phyloP scores from a whole-genome alignment of 495 filamentous ascomycete species.

The Penicillium maclennaniae region DNA sequence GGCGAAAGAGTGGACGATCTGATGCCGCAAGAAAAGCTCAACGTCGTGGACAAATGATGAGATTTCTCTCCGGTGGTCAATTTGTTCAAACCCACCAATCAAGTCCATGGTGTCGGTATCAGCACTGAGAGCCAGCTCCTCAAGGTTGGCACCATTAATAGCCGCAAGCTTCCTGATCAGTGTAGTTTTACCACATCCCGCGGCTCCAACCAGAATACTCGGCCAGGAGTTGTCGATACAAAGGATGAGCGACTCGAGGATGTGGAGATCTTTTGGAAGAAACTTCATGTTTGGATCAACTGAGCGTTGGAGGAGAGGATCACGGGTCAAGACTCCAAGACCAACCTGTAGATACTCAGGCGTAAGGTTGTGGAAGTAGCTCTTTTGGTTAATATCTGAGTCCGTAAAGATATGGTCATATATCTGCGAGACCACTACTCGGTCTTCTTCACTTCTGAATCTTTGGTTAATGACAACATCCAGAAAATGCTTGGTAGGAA shows the following conservation, averaged over 20 bases:
- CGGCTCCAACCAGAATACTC: constrained; percentile 79
- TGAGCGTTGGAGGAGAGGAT: constrained; percentile 52
- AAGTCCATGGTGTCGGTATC: constrained; percentile 97
- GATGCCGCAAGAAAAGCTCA: constrained; percentile 47
- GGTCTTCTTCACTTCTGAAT: constrained; percentile 71
- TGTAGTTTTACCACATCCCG: constrained; percentile 81
- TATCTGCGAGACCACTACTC: constrained; percentile 55
- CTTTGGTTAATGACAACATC: constrained; percentile 83
- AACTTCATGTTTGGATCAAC: constrained; percentile 53
- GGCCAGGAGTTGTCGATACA: constrained; percentile 84
- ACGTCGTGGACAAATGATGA: constrained; percentile 54
- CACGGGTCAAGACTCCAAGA: constrained; percentile 62
- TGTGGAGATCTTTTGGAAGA: constrained; percentile 54
- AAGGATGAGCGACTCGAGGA: constrained; percentile 81
- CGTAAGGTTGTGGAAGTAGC: constrained; percentile 64
- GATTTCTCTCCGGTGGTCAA: constrained; percentile 68
- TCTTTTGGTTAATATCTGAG: constrained; percentile 31
- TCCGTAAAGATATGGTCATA: constrained; percentile 55
- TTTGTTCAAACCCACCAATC: constrained; percentile 94
- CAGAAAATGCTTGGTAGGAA: constrained; percentile 64
- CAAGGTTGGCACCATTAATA: constrained; percentile 63
- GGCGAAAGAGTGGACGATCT: constrained; percentile 48
- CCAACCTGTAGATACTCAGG: constrained; percentile 72
- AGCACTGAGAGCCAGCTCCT: constrained; percentile 79
- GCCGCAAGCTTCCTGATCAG: constrained; percentile 77